phyloP scores from a whole-genome alignment of 257 asterid species.

The Nicotiana attenuata region DNA sequence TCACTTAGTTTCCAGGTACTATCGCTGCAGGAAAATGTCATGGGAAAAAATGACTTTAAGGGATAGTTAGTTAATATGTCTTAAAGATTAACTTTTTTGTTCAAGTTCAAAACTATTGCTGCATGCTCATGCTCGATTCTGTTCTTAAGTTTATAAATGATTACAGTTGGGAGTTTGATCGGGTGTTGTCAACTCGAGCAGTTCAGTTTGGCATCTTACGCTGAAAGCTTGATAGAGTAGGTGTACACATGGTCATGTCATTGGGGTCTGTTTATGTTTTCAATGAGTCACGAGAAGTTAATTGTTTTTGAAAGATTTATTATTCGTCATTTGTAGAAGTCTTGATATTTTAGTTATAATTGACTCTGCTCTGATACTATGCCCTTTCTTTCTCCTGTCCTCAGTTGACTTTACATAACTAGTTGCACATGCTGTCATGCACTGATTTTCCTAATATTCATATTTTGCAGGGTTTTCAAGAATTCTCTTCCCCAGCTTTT shows the following conservation, averaged over 20 bases:
- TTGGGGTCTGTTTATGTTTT: neutral
- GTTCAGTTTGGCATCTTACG: neutral
- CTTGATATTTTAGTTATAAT: neutral
- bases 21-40: neutral
- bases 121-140: neutral
- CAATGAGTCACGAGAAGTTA: neutral
- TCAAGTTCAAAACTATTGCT: neutral
- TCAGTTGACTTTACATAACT: neutral
- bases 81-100: neutral
- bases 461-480: conserved; percentile 73
- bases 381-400: neutral
- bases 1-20: neutral
- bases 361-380: neutral
- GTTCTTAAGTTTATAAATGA: neutral
- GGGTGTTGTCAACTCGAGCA: neutral
- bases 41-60: neutral
- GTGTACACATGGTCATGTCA: neutral
- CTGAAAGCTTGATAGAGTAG: neutral
- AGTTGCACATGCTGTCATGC: conserved; percentile 3
- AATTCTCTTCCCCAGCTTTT: conserved; percentile 67
- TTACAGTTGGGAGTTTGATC: neutral
- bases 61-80: neutral
- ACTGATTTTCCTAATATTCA: conserved; percentile 4
- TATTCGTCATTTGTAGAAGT: neutral
- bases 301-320: neutral